phyloP scores from a whole-genome alignment of 306 rosid genomes.

The Dryas drummondii region DNA sequence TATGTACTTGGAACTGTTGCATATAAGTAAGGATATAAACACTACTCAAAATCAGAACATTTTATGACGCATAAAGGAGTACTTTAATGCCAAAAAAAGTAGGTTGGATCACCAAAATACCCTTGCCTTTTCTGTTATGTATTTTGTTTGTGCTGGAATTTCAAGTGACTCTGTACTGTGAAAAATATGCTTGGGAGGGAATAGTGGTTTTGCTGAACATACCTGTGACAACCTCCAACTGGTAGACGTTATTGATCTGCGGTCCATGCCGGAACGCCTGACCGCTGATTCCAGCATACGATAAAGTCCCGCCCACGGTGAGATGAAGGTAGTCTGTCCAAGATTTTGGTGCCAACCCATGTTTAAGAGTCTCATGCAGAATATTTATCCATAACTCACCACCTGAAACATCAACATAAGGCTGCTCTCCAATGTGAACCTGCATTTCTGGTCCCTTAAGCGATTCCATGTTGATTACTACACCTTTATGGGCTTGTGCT shows the following conservation, averaged over 20 bases:
- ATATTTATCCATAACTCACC: conserved; percentile 95
- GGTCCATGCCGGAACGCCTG: conserved; percentile 97
- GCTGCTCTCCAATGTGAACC: conserved; percentile 47
- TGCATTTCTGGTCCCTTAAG: conserved; percentile 47
- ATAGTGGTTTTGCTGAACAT: conserved; percentile 14
- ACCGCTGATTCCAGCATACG: conserved; percentile 93
- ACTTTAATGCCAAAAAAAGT: neutral
- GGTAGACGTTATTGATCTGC: conserved; percentile 76
- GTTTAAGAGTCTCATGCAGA: conserved; percentile 74
- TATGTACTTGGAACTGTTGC: neutral
- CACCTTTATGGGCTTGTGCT: conserved; percentile 70
- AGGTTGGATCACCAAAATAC: neutral
- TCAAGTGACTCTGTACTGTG: conserved; percentile 8
- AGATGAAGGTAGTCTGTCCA: conserved; percentile 98
- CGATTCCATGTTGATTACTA: conserved; percentile 82
- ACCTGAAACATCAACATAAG: conserved; percentile 85
- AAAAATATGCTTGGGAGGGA: neutral
- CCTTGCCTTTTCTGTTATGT: neutral
- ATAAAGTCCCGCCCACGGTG: conserved; percentile 93
- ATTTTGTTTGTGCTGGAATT: neutral
- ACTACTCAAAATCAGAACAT: neutral
- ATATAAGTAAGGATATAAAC: neutral
- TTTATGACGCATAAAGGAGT: neutral
- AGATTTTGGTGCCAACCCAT: conserved; percentile 89
- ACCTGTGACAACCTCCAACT: conserved; percentile 93